Base-by-base conservation (phyloP, 192 early-diverging fungal genomes). In the Linnemannia hyalina region DNA sequence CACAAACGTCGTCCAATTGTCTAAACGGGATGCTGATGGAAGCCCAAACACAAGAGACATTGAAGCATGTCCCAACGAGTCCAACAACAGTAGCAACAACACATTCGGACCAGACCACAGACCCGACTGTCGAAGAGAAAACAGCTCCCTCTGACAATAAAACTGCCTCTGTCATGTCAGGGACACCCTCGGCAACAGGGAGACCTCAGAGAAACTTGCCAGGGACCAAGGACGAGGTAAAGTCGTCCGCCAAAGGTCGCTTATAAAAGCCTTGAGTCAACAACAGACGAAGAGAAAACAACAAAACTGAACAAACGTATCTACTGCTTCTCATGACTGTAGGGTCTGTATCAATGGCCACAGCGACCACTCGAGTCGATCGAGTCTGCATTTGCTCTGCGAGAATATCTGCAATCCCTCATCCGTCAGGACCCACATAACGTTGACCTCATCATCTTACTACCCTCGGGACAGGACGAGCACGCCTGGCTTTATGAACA, bases 401-500 rank as follows among this genome's bases (percentile, higher is more conserved):
- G 97, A 78, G 92, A 95, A 78, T 97, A 96, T 77, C 89, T 99
- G 35, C 97, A 98, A 77, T 82, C 89, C 9, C 89, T 94, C 20
- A 91, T 98, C 42, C 90, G 95, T 35, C 80, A 85, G 13, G 91
- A 96, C 70, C 90, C 93, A 23, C 91, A 92, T 38, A 91, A 95
- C 54, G 70, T 96, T 18, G 91, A 93, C 18, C 47, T 35, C 5
- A 82, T 97, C 20, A 91, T 96, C 0, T 71, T 89, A 11, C 73
- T 94, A 46, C 98, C 97, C 1, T 46, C 79, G 22, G 92, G 90
- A 11, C 88, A 94, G 18, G 95, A 95, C 74, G 68, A 78, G 20
- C 77, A 92, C 32, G 78, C 93, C 2, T 99, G 98, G 98, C 95
- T 96, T 65, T 97, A 95, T 81, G 97, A 98, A 82, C 97, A 98